phyloP scores from a whole-genome alignment of 2,329 filamentous ascomycete genomes.

The Rachicladosporium sp. region DNA sequence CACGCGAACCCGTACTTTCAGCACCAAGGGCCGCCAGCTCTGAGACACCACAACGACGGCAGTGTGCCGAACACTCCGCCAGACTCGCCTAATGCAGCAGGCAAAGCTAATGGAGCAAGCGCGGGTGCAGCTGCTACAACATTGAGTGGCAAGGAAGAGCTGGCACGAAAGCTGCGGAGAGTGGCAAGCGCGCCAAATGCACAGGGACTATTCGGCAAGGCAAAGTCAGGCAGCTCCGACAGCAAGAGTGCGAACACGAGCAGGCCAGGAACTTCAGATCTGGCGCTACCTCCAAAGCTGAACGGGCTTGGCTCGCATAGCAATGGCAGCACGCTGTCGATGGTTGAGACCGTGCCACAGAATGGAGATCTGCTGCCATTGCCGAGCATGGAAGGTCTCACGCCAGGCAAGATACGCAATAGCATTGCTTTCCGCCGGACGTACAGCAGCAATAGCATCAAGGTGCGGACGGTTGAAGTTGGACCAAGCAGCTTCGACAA shows the following conservation, averaged over 20 bases:
- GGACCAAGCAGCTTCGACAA: conserved; percentile 95
- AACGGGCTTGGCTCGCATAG: conserved; percentile 35
- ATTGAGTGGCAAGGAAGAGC: conserved; percentile 77
- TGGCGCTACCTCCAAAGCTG: conserved; percentile 61
- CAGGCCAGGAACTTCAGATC: conserved; percentile 69
- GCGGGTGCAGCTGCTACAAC: conserved; percentile 49
- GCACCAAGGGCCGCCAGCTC: conserved; percentile 84
- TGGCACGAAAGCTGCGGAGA: conserved; percentile 81
- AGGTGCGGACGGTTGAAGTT: conserved; percentile 93
- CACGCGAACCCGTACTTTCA: conserved; percentile 95
- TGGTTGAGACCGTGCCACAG: conserved; percentile 36
- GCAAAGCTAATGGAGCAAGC: conserved; percentile 52
- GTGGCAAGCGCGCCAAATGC: conserved; percentile 96
- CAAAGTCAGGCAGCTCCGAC: conserved; percentile 19
- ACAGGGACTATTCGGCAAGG: conserved; percentile 68
- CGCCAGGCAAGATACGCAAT: conserved; percentile 52
- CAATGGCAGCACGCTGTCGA: conserved; percentile 35
- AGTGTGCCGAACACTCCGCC: conserved; percentile 88
- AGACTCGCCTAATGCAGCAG: conserved; percentile 62
- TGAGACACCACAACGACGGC: conserved; percentile 89
- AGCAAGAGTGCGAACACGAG: conserved; percentile 38
- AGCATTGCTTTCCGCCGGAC: conserved; percentile 76
- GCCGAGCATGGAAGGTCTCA: conserved; percentile 43
- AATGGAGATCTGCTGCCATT: conserved; percentile 25
- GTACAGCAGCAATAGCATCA: conserved; percentile 98